Base-by-base conservation (phyloP, 139 green algal genomes). In the Tetradesmus lagerheimii region DNA sequence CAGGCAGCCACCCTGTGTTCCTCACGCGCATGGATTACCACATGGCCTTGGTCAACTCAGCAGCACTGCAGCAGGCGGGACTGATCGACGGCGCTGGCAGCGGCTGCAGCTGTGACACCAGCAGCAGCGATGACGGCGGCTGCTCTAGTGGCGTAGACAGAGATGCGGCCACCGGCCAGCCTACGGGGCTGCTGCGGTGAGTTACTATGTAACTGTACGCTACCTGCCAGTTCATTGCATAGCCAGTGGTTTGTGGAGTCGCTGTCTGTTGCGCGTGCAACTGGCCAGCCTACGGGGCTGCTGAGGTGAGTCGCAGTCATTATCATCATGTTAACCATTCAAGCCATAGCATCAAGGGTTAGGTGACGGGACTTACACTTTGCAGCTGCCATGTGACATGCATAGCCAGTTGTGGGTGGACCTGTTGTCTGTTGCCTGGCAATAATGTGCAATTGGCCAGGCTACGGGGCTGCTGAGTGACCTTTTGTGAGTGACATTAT, bases 21-120 rank as follows among this genome's bases (percentile, higher is more conserved):
- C 89, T 98, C 16, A 47, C 82, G 9, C 93, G 95, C 31, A 94
- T 93, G 86, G 95, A 97, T 67, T 35, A 80, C 38, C 96, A 97
- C 93, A 93, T 95, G 88, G 95, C 66, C 0, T 77, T 97, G 11
- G 93, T 91, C 64, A 97, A 95, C 87, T 89, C 31, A 18, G 83
- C 77, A 1, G 95, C 95, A 0, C 89, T 98, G 83, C 34, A 43
- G 47, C 35, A 92, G 31, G 95, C 95, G 1, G 87, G 91, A 29
- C 47, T 97, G 2, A 67, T 37, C 2, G n/a, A 87, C 1, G 67
- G 89, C 84, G 15, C 15, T 11, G 4, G 31, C 67, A 78, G 67
- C n/a, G 11, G 67, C 67, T 39, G 67, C 67, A 78, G 67, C 67
- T 39, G 66, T 20, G 29, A 11, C 57, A 16, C 27, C 18, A 18